A percentile compares a stretch with the other conserved stretches of the same genome.
Conservation (phyloP, 305 asterid species). For the Striga hermonthica region DNA sequence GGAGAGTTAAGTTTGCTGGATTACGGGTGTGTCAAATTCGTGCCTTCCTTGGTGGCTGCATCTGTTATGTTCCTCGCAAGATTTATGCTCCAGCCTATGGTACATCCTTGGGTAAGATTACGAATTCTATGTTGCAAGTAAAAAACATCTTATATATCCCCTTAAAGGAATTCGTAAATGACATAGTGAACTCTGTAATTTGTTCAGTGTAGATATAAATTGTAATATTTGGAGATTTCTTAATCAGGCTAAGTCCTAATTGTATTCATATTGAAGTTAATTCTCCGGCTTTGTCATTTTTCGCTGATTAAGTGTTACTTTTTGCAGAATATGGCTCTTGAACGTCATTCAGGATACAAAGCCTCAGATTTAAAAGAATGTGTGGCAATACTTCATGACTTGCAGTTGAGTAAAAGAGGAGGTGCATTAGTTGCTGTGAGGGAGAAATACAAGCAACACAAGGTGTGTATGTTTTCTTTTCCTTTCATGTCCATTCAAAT, state of each 20-base stretch:
- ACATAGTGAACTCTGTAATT: too few species aligned
- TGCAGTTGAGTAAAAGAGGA: slow-evolving; percentile 58
- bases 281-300: neutral
- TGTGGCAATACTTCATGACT: slow-evolving; percentile 51
- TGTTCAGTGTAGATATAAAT: neutral
- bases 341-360: slow-evolving; percentile 48
- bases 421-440: slow-evolving; percentile 49
- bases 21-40: slow-evolving; percentile 58
- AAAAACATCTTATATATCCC: too few species aligned
- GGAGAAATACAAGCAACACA: slow-evolving; percentile 64
- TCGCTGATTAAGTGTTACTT: slow-evolving; percentile 3
- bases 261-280: neutral
- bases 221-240: neutral
- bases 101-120: slow-evolving; percentile 63
- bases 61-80: slow-evolving; percentile 63
- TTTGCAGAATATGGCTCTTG: slow-evolving; percentile 44
- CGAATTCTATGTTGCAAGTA: neutral
- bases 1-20: slow-evolving; percentile 79
- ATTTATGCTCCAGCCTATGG: slow-evolving; percentile 52
- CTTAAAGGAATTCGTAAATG: too few species aligned
- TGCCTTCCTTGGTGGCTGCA: slow-evolving; percentile 81
- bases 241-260: neutral
- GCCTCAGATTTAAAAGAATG: slow-evolving; percentile 62
- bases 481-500: neutral
- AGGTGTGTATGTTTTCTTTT: slow-evolving; percentile 38